Percentiles rank a stretch among this genome's conserved stretches.
These are phyloP conservation scores for Aspergillus pseudoterreus DNA, from an alignment of 2,329 filamentous ascomycete genomes.

Conservation along the genomic window DNA sequence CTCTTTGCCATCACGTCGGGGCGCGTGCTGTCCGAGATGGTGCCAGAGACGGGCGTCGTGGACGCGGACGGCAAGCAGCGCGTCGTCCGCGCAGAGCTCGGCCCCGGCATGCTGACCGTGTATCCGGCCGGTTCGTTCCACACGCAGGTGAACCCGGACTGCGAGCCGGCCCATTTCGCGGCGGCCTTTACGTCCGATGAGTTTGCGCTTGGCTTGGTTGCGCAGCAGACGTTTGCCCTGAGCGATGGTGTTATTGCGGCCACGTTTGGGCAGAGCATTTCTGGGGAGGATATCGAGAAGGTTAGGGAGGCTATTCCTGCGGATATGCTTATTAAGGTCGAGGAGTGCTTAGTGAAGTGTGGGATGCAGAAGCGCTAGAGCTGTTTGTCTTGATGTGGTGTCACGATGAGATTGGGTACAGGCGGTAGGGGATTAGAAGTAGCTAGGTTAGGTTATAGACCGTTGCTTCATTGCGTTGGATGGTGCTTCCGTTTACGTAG, in stretches of 20 bases:
- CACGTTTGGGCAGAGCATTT: conserved; percentile 18
- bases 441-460: no score
- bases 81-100: conserved; percentile 14
- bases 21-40: conserved; percentile 17
- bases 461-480: no score
- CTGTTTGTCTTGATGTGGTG: neutral
- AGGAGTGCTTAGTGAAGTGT: conserved; percentile 24
- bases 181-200: conserved; percentile 21
- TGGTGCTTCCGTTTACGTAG: no score
- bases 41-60: conserved; percentile 13
- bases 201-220: conserved; percentile 18
- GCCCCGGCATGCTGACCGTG: conserved; percentile 18
- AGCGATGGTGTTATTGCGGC: conserved; percentile 17
- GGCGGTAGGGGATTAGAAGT: no score
- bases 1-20: conserved; percentile 19
- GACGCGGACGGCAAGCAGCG: conserved; percentile 15
- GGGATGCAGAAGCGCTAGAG: conserved; percentile 13
- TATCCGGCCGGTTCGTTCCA: conserved; percentile 25
- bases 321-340: conserved; percentile 15
- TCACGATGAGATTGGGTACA: neutral
- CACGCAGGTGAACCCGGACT: conserved; percentile 25
- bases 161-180: conserved; percentile 21
- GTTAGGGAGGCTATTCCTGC: conserved; percentile 16
- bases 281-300: conserved; percentile 20
- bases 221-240: conserved; percentile 15